Percentiles rank a stretch among this genome's conserved stretches.
These are phyloP conservation scores for Martensiomyces pterosporus DNA, from an alignment of 192 early-diverging fungal species.

Conservation along the genomic window DNA sequence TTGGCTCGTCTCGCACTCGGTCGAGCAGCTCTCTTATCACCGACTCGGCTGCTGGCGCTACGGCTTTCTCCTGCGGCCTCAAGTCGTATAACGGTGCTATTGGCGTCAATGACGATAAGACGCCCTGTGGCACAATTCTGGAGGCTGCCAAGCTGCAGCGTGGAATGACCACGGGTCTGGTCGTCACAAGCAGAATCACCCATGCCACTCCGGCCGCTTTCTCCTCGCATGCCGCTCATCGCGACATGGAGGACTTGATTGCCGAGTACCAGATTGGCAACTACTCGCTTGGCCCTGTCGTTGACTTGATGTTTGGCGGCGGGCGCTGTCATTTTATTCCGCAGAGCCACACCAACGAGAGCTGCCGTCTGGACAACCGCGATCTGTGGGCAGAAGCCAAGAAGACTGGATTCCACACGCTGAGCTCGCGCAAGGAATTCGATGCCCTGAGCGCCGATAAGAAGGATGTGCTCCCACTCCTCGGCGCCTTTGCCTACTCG, in stretches of 20 bases:
- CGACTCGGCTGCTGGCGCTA: constrained; percentile 96
- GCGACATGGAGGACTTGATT: constrained; percentile 82
- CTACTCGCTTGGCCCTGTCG: constrained; percentile 72
- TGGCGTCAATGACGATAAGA: constrained; percentile 62
- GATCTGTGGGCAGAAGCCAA: constrained; percentile 61
- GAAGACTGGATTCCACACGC: constrained; percentile 61
- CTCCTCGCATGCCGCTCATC: constrained; percentile 73
- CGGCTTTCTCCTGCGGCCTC: constrained; percentile 85
- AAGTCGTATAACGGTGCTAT: constrained; percentile 97
- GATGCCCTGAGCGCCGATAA: constrained; percentile 43
- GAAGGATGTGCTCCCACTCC: constrained; percentile 54
- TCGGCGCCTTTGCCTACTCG: constrained; percentile 75
- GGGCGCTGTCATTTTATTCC: constrained; percentile 88
- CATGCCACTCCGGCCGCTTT: constrained; percentile 86
- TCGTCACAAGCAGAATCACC: constrained; percentile 92
- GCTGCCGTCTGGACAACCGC: constrained; percentile 75
- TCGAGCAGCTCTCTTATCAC: constrained; percentile 80
- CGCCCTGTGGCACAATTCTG: constrained; percentile 88
- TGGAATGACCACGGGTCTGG: constrained; percentile 83
- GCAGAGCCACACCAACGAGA: constrained; percentile 48
- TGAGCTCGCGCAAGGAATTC: constrained; percentile 59
- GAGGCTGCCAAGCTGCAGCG: constrained; percentile 81
- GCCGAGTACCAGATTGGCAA: constrained; percentile 89
- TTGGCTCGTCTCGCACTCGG: constrained; percentile 89
- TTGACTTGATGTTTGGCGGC: constrained; percentile 90